A percentile compares a stretch with the other conserved stretches of the same genome.
These are phyloP conservation scores for Solanum gracilifrons DNA, from an alignment of 257 asterid species.

Conservation along the genomic window DNA sequence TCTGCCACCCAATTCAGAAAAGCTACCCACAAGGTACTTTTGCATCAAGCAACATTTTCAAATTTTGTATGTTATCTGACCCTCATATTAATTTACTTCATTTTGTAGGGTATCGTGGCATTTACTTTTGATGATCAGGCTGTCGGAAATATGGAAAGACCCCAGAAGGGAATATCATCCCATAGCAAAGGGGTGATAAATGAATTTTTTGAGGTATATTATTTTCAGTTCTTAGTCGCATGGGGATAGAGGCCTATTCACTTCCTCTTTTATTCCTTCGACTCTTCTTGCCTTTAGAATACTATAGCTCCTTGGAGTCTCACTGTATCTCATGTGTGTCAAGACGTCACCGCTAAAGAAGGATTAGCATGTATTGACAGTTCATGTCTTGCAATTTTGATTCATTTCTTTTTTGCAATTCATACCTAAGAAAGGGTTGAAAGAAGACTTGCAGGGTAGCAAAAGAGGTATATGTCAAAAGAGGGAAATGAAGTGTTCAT, in stretches of 20 bases:
- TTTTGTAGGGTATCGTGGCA: slow-evolving; percentile 88
- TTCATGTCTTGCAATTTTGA: background rate
- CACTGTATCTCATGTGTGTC: background rate
- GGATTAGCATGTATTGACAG: background rate
- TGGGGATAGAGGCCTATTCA: background rate
- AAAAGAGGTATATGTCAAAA: background rate
- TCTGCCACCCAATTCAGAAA: slow-evolving; percentile 94
- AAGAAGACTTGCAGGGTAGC: background rate
- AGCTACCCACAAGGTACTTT: slow-evolving; percentile 86
- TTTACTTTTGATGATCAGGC: slow-evolving; percentile 79
- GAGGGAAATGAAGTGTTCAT: background rate
- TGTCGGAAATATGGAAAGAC: slow-evolving; percentile 50
- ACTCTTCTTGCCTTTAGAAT: background rate
- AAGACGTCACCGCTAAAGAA: background rate
- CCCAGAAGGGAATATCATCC: slow-evolving; percentile 64
- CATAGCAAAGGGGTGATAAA: slow-evolving; percentile 87
- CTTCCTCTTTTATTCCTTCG: background rate
- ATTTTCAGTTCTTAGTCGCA: background rate
- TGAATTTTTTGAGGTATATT: slow-evolving; percentile 79
- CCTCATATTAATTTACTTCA: background rate
- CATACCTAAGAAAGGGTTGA: background rate
- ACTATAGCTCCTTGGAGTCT: background rate
- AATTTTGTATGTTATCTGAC: background rate
- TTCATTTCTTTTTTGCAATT: background rate
- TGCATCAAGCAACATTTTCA: background rate